Base-by-base conservation (phyloP, 192 early-diverging fungal species). In the Pilaira anomala region DNA sequence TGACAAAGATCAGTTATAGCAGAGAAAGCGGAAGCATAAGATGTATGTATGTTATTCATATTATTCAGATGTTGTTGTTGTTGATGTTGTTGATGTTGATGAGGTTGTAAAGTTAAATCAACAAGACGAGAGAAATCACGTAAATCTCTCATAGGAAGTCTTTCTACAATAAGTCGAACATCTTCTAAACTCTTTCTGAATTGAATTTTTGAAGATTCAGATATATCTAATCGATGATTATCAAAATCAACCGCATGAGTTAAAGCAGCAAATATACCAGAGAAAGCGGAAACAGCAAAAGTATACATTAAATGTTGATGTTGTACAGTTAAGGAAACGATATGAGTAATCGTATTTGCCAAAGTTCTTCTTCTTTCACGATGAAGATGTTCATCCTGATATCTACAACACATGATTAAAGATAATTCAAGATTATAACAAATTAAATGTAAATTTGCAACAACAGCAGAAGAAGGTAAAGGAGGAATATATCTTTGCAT, bases 371-470 rank as follows among this genome's bases (percentile, higher is more conserved):
- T 59, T 51, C 61, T 53, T 11, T 62, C 52, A 22, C 61, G 25
- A 7, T 67, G 55, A 12, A 62, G 18, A 16, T 66, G 60, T 48
- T 62, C 65, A 24, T 49, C 50, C 30, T 73, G 65, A 3, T 62
- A 55, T 9, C 61, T 54, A 39, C 60, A 67, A 40, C 65, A 67
- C 30, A 48, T 49, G n/a, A 69, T 41, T 11, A 75, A 45, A 11
- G 63, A 62, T 11, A 69, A 51, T 42, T 69, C 68, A 18, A 75
- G 48, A 39, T 66, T 60, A 46, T 71, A 66, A 22, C 51, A 71
- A 3, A 71, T 22, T 0, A 76, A 41, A 36, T 76, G 74, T 16
- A 76, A 58, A 46, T 63, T 67, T 12, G 74, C 50, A 21, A 62
- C 33, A 16, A 67, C 53, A 4, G 62, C 46, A 18, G 60, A 36